Percentiles rank a stretch among this genome's conserved stretches.
Evolutionary conservation across 345 rosid genomes (phyloP).

Genomic region (Sapria himalayana): DNA sequence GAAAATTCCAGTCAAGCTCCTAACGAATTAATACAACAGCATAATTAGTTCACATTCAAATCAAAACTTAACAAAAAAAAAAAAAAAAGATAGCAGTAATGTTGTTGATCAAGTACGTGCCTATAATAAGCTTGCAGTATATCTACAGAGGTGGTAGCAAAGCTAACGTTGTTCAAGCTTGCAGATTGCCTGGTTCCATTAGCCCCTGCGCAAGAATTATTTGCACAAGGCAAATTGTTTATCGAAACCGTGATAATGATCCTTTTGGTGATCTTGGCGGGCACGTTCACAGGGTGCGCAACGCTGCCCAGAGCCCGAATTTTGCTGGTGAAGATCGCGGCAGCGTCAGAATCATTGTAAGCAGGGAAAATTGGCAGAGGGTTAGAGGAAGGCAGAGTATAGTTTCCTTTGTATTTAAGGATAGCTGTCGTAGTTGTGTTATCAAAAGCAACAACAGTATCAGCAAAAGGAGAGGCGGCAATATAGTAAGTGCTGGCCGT

Average conservation of each 20-base stretch:
- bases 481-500: conserved; percentile 12
- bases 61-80: no score
- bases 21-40: no score
- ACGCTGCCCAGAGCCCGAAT: conserved; percentile 11
- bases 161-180: conserved; percentile 9
- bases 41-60: no score
- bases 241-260: conserved; percentile 10
- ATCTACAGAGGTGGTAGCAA: conserved; percentile 5
- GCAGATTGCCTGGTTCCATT: conserved; percentile 1
- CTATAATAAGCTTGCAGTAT: conserved; percentile 10
- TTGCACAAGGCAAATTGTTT: conserved; percentile 8
- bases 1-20: conserved; percentile 4
- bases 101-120: no score
- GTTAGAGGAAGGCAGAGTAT: conserved; percentile 3
- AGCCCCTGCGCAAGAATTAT: background rate
- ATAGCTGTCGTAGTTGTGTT: conserved; percentile 22
- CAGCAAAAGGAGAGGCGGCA: conserved; percentile 13
- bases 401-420: conserved; percentile 12
- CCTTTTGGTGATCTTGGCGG: conserved; percentile 8
- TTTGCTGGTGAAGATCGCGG: background rate
- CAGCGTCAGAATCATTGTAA: conserved; percentile 1
- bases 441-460: conserved; percentile 9
- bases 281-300: conserved; percentile 15
- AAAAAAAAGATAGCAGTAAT: no score
- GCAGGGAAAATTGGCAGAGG: background rate